Evolutionary conservation across 164 flowering plant species (phyloP), one percentile per base, ranked within the genome.

Genomic region (Tinospora cordifolia): DNA sequence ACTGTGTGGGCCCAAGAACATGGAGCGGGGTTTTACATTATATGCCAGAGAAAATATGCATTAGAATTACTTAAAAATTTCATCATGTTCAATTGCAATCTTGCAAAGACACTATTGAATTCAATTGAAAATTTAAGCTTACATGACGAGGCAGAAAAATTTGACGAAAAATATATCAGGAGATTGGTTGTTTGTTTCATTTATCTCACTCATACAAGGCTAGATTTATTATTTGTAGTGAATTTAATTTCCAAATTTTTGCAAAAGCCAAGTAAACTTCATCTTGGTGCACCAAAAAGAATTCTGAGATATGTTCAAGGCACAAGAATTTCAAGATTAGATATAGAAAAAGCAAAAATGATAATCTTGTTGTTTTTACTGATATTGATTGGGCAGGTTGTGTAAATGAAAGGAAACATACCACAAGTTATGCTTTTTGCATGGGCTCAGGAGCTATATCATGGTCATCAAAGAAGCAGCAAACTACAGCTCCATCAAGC

Each of bases 271-370:
- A 26, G 40, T 27, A n/a, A 49, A 10, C 11, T 6, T 68, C 70
- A 49, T 68, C 24, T 49, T 47, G 47, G 44, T 13, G 63, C 44
- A 24, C 44, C 71, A 14, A 68, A 68, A 22, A n/a, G 63, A 15
- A 38, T 68, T 34, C 22, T 34, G 21, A 21, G 71, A 30, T 68
- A 54, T 24, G 19, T 51, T 2, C 39, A 27, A 17, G 72, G 58
- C 19, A 47, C 14, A 13, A 2, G 15, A 3, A 17, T 24, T 70
- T 14, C 39, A 66, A 30, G 15, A 60, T 62, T 5, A 15, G 8
- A 12, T 69, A 19, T 24, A 30, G 4, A 30, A 30, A 30, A 30
- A 30, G 36, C 3, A 30, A 30, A 30, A 30, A 30, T 30, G 4
- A 4, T 30, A 30, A 30, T 30, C 36, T 30, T 30, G 36, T 30